phyloP scores from a whole-genome alignment of 768 basidiomycete genomes.

The Leccinum fibrillosum region DNA sequence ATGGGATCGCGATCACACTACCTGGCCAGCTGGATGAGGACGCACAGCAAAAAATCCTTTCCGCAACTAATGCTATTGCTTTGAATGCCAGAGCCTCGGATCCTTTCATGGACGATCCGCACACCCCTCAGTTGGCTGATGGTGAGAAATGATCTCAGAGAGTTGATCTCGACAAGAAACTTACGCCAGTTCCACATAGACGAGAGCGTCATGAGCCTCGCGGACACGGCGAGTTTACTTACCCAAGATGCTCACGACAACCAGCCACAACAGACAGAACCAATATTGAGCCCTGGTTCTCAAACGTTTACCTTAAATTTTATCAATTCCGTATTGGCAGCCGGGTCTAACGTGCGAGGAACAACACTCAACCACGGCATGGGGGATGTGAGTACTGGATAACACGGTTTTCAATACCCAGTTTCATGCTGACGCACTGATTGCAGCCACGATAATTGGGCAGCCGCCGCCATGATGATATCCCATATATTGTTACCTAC shows the following conservation, averaged over 20 bases:
- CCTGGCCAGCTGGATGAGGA: not conserved
- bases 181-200: not conserved
- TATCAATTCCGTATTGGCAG: constrained; percentile 2
- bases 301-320: not conserved
- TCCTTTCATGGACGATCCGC: not conserved
- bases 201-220: not conserved
- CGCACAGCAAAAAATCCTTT: not conserved
- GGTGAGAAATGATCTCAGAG: not conserved
- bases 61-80: not conserved
- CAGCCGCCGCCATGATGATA: too few species aligned
- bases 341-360: not conserved
- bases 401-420: too few species aligned
- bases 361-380: not conserved
- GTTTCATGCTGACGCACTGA: too few species aligned
- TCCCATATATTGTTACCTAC: too few species aligned
- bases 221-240: constrained; percentile 2
- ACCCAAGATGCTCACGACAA: not conserved
- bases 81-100: not conserved
- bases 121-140: not conserved
- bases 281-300: not conserved
- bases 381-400: too few species aligned
- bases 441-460: too few species aligned
- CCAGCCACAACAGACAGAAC: not conserved
- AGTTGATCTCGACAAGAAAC: too few species aligned
- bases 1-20: constrained; percentile 2